A percentile compares a stretch with the other conserved stretches of the same genome.
These are phyloP conservation scores for Coprinopsis strossmayeri DNA, from an alignment of 768 basidiomycete species.

Conservation along the genomic window DNA sequence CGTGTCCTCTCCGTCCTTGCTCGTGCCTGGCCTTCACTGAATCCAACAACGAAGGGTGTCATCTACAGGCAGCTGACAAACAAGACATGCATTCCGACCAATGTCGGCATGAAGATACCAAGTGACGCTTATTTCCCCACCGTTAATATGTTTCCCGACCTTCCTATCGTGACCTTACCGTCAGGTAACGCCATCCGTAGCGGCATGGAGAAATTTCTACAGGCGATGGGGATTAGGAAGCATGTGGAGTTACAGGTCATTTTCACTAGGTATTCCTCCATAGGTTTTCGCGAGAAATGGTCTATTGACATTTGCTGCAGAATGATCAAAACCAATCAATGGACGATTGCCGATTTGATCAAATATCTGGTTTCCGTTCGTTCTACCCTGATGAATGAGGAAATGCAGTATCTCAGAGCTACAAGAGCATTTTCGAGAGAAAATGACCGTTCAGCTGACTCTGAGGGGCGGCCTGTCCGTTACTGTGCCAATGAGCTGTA, in stretches of 20 bases:
- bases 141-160: conserved; percentile 84
- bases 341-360: conserved; percentile 80
- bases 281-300: neutral
- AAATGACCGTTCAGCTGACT: conserved; percentile 16
- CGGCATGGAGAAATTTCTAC: conserved; percentile 61
- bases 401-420: conserved; percentile 44
- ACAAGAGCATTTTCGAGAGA: conserved; percentile 80
- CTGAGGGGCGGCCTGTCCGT: conserved; percentile 33
- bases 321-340: conserved; percentile 86
- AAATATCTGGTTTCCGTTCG: conserved; percentile 85
- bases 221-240: conserved; percentile 76
- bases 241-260: conserved; percentile 91
- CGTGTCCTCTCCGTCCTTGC: conserved; percentile 61
- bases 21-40: conserved; percentile 66
- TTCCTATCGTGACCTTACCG: conserved; percentile 71
- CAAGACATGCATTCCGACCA: conserved; percentile 65
- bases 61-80: conserved; percentile 42
- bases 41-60: conserved; percentile 37
- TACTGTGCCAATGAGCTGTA: conserved; percentile 72
- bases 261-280: conserved; percentile 63
- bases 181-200: conserved; percentile 61
- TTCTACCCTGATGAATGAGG: conserved; percentile 39
- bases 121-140: conserved; percentile 77
- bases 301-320: conserved; percentile 27
- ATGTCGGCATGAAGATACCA: conserved; percentile 66